phyloP scores from a whole-genome alignment of 1,284 basidiomycete species.

The Puccinia sorghi region DNA sequence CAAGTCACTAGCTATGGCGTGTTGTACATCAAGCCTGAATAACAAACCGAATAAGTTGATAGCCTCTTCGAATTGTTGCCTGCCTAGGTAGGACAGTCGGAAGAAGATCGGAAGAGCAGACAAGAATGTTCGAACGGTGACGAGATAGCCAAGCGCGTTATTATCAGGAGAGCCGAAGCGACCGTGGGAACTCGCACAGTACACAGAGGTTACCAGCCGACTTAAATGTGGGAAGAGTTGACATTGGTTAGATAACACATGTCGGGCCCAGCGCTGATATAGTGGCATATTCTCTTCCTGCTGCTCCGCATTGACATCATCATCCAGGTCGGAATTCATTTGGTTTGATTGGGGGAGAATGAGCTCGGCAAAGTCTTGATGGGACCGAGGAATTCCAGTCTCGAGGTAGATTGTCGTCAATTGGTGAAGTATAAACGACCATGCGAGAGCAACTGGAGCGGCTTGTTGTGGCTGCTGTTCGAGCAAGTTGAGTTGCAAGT shows the following conservation, averaged over 20 bases:
- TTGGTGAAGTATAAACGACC: constrained; percentile 46
- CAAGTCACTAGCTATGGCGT: constrained; percentile 40
- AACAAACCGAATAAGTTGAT: constrained; percentile 44
- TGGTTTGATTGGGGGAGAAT: constrained; percentile 22
- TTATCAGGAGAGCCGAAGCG: constrained; percentile 39
- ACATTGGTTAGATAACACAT: constrained; percentile 42
- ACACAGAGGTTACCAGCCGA: constrained; percentile 28
- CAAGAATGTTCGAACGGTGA: constrained; percentile 38
- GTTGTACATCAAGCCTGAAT: constrained; percentile 37
- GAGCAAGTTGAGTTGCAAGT: constrained; percentile 44
- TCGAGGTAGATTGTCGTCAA: constrained; percentile 38
- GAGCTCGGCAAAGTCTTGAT: constrained; percentile 38
- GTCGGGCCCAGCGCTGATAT: constrained; percentile 41
- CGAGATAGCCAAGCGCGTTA: constrained; percentile 46
- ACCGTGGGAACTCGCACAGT: constrained; percentile 25
- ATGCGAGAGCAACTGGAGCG: constrained; percentile 41
- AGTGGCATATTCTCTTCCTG: constrained; percentile 37
- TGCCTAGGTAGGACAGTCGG: constrained; percentile 24
- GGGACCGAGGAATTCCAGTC: constrained; percentile 30
- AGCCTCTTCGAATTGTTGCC: constrained; percentile 41
- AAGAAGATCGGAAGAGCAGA: constrained; percentile 46
- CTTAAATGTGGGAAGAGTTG: constrained; percentile 42
- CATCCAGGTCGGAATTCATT: constrained; percentile 20
- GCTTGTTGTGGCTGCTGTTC: constrained; percentile 28
- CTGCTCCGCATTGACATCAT: constrained; percentile 22